Conservation (phyloP, 495 filamentous ascomycete genomes). For the Aspergillus haitiensis region DNA sequence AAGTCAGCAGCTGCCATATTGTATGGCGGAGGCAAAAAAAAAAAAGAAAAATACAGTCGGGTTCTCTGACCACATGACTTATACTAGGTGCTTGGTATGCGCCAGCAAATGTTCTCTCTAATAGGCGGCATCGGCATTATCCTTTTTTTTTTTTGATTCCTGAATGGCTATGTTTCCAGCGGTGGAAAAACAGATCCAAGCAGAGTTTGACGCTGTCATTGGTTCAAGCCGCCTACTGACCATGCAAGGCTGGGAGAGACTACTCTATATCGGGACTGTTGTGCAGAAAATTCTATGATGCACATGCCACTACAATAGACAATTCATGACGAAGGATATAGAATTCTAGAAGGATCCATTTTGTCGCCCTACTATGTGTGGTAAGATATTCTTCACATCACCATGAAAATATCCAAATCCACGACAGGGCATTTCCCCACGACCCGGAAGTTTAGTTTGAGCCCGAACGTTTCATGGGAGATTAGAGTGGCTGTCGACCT, state of each 20-base stretch:
- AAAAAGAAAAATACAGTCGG: slow-evolving; percentile 50
- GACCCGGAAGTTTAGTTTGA: slow-evolving; percentile 37
- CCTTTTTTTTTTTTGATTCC: slow-evolving; percentile 37
- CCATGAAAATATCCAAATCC: neutral
- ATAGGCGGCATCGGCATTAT: slow-evolving; percentile 36
- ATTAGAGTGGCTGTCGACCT: slow-evolving; percentile 19
- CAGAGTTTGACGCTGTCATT: slow-evolving; percentile 53
- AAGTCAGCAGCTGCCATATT: slow-evolving; percentile 46
- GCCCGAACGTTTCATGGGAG: slow-evolving; percentile 38
- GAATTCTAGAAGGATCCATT: slow-evolving; percentile 44
- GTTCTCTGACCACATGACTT: neutral
- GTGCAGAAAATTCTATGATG: too few species aligned
- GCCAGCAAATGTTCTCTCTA: too few species aligned
- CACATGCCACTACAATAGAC: slow-evolving; percentile 54
- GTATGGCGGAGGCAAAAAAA: slow-evolving; percentile 53
- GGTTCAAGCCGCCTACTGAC: slow-evolving; percentile 35
- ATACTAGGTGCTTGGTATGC: neutral
- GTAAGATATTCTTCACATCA: slow-evolving; percentile 18
- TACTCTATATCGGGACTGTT: too few species aligned
- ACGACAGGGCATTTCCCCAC: slow-evolving; percentile 35
- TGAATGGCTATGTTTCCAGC: slow-evolving; percentile 44
- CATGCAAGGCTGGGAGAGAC: slow-evolving; percentile 27
- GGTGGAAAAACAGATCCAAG: slow-evolving; percentile 48
- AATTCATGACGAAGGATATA: slow-evolving; percentile 40
- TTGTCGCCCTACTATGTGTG: slow-evolving; percentile 41